Conservation (phyloP, 1,284 basidiomycete genomes). For the Phaffia rhodozyma region DNA sequence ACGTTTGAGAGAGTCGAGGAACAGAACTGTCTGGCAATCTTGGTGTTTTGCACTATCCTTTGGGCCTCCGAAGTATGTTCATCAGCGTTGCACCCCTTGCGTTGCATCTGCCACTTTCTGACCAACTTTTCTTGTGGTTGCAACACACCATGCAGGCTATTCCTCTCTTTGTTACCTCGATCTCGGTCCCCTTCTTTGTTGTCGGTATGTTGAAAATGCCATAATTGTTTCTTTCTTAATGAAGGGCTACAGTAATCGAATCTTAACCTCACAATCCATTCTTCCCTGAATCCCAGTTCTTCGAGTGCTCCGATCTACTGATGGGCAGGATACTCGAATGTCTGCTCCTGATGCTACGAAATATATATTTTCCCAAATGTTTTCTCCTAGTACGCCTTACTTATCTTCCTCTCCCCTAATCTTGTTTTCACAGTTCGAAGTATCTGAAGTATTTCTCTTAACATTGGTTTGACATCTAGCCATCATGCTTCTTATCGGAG, state of each 20-base stretch:
- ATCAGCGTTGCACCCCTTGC: not conserved
- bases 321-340: constrained; percentile 47
- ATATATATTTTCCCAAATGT: constrained; percentile 53
- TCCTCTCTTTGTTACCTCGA: constrained; percentile 90
- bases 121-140: not conserved
- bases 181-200: constrained; percentile 77
- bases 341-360: constrained; percentile 64
- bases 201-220: constrained; percentile 35
- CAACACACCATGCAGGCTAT: constrained; percentile 53
- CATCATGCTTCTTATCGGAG: constrained; percentile 90
- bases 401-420: not conserved
- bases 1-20: constrained; percentile 59
- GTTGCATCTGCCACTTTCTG: not conserved
- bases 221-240: too few species aligned
- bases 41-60: constrained; percentile 81
- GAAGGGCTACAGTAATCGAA: too few species aligned
- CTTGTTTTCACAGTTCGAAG: constrained; percentile 41
- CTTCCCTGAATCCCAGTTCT: constrained; percentile 36
- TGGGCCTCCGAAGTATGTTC: constrained; percentile 83
- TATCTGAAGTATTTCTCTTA: constrained; percentile 62
- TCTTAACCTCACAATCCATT: too few species aligned
- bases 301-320: constrained; percentile 59
- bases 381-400: constrained; percentile 29
- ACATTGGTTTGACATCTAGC: constrained; percentile 48
- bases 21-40: constrained; percentile 80